These are phyloP conservation scores for Luffa aegyptiaca DNA, from an alignment of 306 rosid genomes.

Conservation along the genomic window DNA sequence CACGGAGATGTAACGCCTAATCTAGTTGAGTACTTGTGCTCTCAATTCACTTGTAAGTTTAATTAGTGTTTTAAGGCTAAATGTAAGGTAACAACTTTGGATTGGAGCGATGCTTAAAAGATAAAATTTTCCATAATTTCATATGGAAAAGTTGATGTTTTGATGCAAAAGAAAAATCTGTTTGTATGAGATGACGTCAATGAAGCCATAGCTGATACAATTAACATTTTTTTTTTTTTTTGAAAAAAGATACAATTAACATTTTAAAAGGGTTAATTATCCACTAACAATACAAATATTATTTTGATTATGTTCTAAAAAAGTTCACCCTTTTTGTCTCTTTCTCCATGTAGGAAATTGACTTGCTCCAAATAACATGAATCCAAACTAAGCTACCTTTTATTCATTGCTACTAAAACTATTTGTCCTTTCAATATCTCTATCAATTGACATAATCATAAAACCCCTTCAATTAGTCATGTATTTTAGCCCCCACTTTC, in stretches of 20 bases:
- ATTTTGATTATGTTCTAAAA: neutral
- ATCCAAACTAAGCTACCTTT: neutral
- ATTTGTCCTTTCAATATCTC: neutral
- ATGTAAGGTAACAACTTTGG: neutral
- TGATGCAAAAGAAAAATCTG: neutral
- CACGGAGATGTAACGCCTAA: no score
- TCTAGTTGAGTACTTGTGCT: no score
- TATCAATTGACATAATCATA: neutral
- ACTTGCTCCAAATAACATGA: neutral
- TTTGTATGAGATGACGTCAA: neutral
- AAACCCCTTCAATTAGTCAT: neutral
- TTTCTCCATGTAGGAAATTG: neutral
- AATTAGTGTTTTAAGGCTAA: neutral
- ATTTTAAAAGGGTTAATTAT: neutral
- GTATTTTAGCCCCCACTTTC: neutral
- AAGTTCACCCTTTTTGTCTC: neutral
- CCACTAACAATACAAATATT: neutral
- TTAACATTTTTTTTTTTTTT: neutral
- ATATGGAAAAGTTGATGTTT: neutral
- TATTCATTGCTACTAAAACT: neutral
- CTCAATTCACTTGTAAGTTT: neutral
- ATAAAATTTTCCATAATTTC: neutral
- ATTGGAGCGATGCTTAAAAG: neutral
- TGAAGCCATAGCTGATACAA: neutral
- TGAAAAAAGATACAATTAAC: neutral